Percentiles rank a stretch among this genome's conserved stretches.
Evolutionary conservation across 345 rosid species (phyloP).

Genomic region (Mallotus nudiflorus): DNA sequence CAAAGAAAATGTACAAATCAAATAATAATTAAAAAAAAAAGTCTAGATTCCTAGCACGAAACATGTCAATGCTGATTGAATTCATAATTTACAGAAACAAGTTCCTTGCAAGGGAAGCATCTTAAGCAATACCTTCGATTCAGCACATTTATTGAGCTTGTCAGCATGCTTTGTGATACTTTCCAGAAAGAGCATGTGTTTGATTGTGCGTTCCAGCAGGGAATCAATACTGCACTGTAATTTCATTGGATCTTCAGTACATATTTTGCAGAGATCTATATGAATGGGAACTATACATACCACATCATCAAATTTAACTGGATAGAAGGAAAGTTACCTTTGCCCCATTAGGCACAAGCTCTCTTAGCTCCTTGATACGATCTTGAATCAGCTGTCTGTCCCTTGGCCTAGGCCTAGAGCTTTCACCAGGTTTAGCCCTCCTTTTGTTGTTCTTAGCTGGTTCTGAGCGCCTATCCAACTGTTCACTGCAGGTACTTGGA

Average conservation of each 20-base stretch:
- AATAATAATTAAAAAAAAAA: constrained; percentile 9
- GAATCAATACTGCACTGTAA: constrained; percentile 97
- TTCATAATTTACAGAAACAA: constrained; percentile 12
- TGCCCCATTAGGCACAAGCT: constrained; percentile 90
- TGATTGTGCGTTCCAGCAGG: constrained; percentile 90
- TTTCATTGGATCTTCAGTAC: constrained; percentile 36
- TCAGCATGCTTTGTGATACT: constrained; percentile 86
- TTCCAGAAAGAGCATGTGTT: constrained; percentile 86
- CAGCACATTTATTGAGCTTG: constrained; percentile 74
- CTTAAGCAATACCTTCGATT: constrained; percentile 48
- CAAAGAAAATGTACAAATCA: not conserved
- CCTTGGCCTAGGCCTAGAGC: constrained; percentile 88
- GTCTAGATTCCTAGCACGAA: not conserved
- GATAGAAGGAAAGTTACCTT: constrained; percentile 63
- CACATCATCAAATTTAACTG: not conserved
- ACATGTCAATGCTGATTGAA: constrained; percentile 8
- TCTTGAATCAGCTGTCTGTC: constrained; percentile 98
- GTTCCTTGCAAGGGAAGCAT: not conserved
- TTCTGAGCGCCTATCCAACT: constrained; percentile 58
- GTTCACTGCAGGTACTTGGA: constrained; percentile 67
- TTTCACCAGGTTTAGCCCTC: constrained; percentile 89
- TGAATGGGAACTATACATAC: constrained; percentile 2
- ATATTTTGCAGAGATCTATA: constrained; percentile 8
- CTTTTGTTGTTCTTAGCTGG: constrained; percentile 64
- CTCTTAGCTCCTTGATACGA: constrained; percentile 94